Conservation (phyloP, 2,329 filamentous ascomycete genomes). For the Remersonia thermophila region DNA sequence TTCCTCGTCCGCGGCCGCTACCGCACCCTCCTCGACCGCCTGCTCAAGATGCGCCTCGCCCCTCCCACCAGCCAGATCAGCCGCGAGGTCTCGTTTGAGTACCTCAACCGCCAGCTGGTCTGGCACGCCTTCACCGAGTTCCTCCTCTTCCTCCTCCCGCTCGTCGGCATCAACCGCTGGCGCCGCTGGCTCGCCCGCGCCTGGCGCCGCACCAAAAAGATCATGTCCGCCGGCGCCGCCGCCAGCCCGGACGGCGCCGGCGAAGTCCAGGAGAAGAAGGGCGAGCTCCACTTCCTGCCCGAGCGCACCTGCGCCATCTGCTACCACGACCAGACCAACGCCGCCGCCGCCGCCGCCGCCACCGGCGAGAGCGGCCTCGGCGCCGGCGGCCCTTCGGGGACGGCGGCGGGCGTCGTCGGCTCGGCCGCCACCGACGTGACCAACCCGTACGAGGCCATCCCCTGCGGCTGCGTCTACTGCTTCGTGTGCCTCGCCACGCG, state of each 20-base stretch:
- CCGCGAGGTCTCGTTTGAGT: conserved; percentile 92
- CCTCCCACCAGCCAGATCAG: conserved; percentile 76
- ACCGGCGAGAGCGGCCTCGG: conserved; percentile 66
- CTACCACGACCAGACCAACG: conserved; percentile 89
- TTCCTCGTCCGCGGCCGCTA: conserved; percentile 89
- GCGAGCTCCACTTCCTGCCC: conserved; percentile 74
- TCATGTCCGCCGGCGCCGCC: conserved; percentile 37
- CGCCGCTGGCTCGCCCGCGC: conserved; percentile 73
- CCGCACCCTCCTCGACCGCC: conserved; percentile 75
- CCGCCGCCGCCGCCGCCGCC: conserved; percentile 32
- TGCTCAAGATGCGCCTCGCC: conserved; percentile 72
- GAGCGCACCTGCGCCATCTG: conserved; percentile 95
- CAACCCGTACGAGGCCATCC: conserved; percentile 84
- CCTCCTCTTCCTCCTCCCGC: conserved; percentile 86
- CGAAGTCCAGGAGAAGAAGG: conserved; percentile 42
- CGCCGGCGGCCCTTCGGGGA: conserved; percentile 28
- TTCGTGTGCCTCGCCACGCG: conserved; percentile 89
- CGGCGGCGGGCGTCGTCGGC: conserved; percentile 67
- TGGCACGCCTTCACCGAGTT: conserved; percentile 99
- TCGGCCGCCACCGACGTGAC: conserved; percentile 88
- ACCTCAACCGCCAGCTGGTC: conserved; percentile 90
- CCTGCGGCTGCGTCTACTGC: conserved; percentile 88
- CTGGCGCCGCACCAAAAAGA: conserved; percentile 69
- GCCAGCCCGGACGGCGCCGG: conserved; percentile 9
- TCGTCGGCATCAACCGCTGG: conserved; percentile 93